Base-by-base conservation (phyloP, 345 rosid genomes). In the Dovyalis caffra region DNA sequence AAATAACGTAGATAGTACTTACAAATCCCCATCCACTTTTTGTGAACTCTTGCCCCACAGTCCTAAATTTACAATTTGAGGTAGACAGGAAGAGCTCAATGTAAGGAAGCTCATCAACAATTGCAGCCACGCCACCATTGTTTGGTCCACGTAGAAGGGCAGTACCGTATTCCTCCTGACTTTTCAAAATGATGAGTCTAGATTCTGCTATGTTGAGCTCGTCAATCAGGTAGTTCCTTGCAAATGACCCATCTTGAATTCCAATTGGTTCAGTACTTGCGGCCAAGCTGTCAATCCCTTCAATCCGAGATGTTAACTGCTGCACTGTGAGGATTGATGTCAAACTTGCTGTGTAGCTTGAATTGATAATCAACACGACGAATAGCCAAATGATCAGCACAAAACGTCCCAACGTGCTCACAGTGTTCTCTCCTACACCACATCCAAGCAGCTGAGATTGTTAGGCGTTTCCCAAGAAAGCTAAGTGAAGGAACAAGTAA, bases 1-100 rank as follows among this genome's bases (percentile, higher is more conserved):
- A 72, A 10, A 18, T 16, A 51, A 47, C 4, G 10, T 35, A 9
- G 15, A 70, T n/a, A 49, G 73, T 77, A 90, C 99, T 87, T 87
- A 95, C 97, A 74, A 95, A 92, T 85, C 99, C 97, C 97, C 97
- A 92, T 70, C 99, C 97, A 49, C 92, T 88, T 71, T 88, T 87
- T 16, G 99, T 92, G 82, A 95, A 95, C 58, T 92, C 97, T 82
- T 89, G 92, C 23, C 99, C 99, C 16, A 95, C 95, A 4, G 87
- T 92, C 69, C 87, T 86, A 85, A 81, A 95, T 67, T 53, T 37
- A 78, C 99, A 92, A 62, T 87, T 87, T 51, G 90, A 66, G 82
- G 31, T 84, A 71, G 97, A 71, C 82, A 95, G 76, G 70, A 92
- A 92, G 69, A 90, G 77, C 83, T 95, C 92, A n/a, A 95, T 67